Evolutionary conservation across 169 alveolate genomes (phyloP).

Genomic region (Cryptosporidium felis): DNA sequence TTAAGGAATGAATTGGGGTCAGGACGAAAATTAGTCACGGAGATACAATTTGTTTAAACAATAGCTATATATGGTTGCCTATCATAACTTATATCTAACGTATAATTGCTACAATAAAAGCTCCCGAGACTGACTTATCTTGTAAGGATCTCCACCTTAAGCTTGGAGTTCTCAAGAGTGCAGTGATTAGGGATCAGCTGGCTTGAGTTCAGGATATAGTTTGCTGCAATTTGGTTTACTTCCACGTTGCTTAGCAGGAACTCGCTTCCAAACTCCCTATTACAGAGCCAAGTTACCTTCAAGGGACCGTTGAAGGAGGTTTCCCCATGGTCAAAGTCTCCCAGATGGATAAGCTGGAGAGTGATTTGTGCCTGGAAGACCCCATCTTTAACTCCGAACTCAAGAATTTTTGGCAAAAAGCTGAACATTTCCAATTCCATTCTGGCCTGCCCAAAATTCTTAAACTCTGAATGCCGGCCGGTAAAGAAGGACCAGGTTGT

Average conservation of each 20-base stretch:
- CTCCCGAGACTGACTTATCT: too few species aligned
- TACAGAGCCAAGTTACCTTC: conserved; percentile 40
- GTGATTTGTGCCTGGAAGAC: conserved; percentile 48
- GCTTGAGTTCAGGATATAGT: conserved; percentile 25
- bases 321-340: background rate
- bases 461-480: conserved; percentile 1
- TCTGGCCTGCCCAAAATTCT: conserved; percentile 15
- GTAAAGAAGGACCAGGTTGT: conserved; percentile 51
- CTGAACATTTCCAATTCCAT: conserved; percentile 49
- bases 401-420: conserved; percentile 41
- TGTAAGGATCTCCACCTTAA: conserved; percentile 30
- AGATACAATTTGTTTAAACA: too few species aligned
- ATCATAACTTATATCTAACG: too few species aligned
- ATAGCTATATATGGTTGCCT: too few species aligned
- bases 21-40: too few species aligned
- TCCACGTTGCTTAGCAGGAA: conserved; percentile 1
- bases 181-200: conserved; percentile 32
- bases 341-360: conserved; percentile 7
- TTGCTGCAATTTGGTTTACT: conserved; percentile 27
- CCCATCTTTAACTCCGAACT: conserved; percentile 6
- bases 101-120: too few species aligned
- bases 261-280: conserved; percentile 33
- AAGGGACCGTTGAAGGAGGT: conserved; percentile 54
- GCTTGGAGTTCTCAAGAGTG: conserved; percentile 42
- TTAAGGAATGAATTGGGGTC: too few species aligned